A percentile compares a stretch with the other conserved stretches of the same genome.
Conservation (phyloP, 2,329 filamentous ascomycete genomes). For the Neonectria neomacrospora region DNA sequence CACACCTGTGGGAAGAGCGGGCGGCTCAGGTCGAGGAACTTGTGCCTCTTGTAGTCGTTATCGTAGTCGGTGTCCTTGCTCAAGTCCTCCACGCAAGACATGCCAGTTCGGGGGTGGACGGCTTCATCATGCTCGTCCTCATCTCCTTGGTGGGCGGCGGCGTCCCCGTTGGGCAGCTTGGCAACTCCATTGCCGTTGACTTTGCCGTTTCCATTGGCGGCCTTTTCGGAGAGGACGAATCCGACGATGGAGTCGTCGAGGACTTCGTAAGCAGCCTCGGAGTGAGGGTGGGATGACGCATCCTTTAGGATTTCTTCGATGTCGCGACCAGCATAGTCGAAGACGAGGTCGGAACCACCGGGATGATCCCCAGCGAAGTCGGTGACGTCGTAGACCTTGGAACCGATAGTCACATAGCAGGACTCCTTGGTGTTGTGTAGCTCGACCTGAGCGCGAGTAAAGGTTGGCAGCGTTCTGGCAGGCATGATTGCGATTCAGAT, state of each 20-base stretch:
- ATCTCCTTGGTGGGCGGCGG: slow-evolving; percentile 44
- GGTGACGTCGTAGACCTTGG: slow-evolving; percentile 94
- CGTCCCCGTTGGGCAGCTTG: slow-evolving; percentile 46
- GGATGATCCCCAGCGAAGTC: slow-evolving; percentile 91
- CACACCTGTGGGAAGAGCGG: slow-evolving; percentile 91
- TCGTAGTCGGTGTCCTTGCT: slow-evolving; percentile 82
- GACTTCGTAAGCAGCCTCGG: slow-evolving; percentile 94
- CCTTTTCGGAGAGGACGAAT: slow-evolving; percentile 74
- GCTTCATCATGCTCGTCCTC: slow-evolving; percentile 40
- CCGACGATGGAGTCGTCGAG: slow-evolving; percentile 88
- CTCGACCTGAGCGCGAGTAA: slow-evolving; percentile 83
- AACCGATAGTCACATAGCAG: slow-evolving; percentile 91
- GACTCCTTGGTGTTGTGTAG: slow-evolving; percentile 82
- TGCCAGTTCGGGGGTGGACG: slow-evolving; percentile 77
- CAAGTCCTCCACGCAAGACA: slow-evolving; percentile 89
- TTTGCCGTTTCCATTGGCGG: slow-evolving; percentile 51
- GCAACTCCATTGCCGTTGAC: slow-evolving; percentile 46
- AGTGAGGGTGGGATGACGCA: slow-evolving; percentile 83
- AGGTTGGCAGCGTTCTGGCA: slow-evolving; percentile 81
- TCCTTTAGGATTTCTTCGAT: slow-evolving; percentile 85
- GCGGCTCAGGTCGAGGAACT: slow-evolving; percentile 89
- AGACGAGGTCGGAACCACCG: slow-evolving; percentile 86
- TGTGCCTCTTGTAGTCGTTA: slow-evolving; percentile 86
- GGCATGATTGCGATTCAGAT: slow-evolving; percentile 68
- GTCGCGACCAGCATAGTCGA: slow-evolving; percentile 92